These are phyloP conservation scores for Trichothecium roseum DNA, from an alignment of 2,329 filamentous ascomycete genomes.

Conservation along the genomic window DNA sequence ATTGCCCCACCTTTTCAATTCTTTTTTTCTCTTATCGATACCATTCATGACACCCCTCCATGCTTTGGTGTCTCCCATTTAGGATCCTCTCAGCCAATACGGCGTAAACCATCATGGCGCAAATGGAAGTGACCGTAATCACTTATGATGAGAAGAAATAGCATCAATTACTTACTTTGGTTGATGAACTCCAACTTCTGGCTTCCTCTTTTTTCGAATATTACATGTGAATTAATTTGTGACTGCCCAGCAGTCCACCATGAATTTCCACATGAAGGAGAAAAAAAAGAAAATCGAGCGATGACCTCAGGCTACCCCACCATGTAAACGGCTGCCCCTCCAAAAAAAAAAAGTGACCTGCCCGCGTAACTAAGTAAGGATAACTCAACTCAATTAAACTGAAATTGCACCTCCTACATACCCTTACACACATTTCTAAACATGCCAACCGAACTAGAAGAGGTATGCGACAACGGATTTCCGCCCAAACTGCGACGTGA, in stretches of 20 bases:
- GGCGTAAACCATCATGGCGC: too few relatives aligned
- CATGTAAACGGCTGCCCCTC: constrained; percentile 6
- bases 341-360: constrained; percentile 1
- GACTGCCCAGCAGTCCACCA: too few relatives aligned
- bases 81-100: too few relatives aligned
- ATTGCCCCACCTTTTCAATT: not conserved
- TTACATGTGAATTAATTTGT: too few relatives aligned
- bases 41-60: not conserved
- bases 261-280: too few relatives aligned
- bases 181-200: too few relatives aligned
- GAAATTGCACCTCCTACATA: not conserved
- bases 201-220: too few relatives aligned
- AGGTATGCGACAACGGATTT: constrained; percentile 35
- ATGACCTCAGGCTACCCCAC: constrained; percentile 3
- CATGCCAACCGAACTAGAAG: constrained; percentile 73
- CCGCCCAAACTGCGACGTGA: not conserved
- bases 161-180: too few relatives aligned
- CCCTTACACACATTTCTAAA: not conserved
- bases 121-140: too few relatives aligned
- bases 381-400: not conserved
- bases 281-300: not conserved
- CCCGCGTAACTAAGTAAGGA: not conserved
- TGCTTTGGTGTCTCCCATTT: too few relatives aligned
- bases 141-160: too few relatives aligned
- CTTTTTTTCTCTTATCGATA: not conserved